Evolutionary conservation across 257 asterid species (phyloP), one percentile per base, ranked within the genome.

Genomic region (Capsicum chinense): DNA sequence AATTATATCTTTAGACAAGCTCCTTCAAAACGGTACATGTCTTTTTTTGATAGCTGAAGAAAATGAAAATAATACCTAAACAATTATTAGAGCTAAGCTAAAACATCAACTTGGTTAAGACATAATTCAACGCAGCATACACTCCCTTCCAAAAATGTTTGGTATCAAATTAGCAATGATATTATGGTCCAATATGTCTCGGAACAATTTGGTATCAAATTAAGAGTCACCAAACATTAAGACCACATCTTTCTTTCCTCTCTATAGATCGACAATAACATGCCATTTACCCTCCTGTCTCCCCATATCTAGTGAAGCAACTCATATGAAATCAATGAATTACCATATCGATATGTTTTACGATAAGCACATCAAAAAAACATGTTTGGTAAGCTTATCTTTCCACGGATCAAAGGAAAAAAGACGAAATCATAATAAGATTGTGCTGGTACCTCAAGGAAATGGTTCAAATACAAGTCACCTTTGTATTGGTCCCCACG

Each of bases 361-460:
- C 7, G 17, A 69, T 15, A 16, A 7, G 35, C 7, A 42, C 33
- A 3, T 69, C 35, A 69, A 67, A 14, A 37, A 19, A 14, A 37
- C 9, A 13, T 67, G 76, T 35, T 35, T 37, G 50, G 76, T 37
- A 67, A 67, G 76, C 76, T 67, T 66, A 33, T 66, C 71, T 66
- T 33, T 63, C 39, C 17, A 26, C 44, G 2, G 4, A 63, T 63
- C 16, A 7, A 63, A 26, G 70, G 70, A 13, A 66, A 66, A 66
- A 33, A 13, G 50, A 14, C 5, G 44, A 33, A 37, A 74, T 9
- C 12, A 78, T 39, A 74, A 9, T 6, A 48, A 37, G 12, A 54
- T 42, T 69, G 7, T 60, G 54, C 26, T 5, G 9, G 59, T 89
- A 93, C 97, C 97, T 93, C 91, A 68, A 91, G 81, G 82, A 93